Percentiles rank a stretch among this genome's conserved stretches.
Evolutionary conservation across 768 basidiomycete species (phyloP).

Genomic region (Hydnum rufescens): DNA sequence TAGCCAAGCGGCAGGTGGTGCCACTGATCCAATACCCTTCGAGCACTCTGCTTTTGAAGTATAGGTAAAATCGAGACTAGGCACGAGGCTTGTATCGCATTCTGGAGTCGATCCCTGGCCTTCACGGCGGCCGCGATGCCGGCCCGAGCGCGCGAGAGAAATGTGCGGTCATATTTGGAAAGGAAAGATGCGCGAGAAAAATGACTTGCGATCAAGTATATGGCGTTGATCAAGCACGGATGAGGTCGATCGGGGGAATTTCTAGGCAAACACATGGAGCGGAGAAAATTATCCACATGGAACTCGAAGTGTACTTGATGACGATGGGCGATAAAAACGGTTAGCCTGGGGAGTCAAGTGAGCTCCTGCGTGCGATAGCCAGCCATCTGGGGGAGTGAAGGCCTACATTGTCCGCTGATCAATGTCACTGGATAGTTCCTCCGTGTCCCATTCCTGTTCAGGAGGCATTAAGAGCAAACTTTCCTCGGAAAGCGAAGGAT

Average conservation of each 20-base stretch:
- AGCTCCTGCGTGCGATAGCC: too few relatives aligned
- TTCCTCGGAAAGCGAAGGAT: not conserved
- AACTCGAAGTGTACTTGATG: not conserved
- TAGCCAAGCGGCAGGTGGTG: constrained; percentile 1
- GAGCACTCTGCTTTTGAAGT: constrained; percentile 4
- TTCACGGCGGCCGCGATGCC: constrained; percentile 4
- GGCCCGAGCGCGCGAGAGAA: constrained; percentile 3
- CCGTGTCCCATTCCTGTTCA: not conserved
- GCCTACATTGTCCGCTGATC: not conserved
- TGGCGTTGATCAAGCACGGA: constrained; percentile 9
- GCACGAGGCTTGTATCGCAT: constrained; percentile 8
- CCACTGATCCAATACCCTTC: constrained; percentile 9
- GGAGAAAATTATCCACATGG: not conserved
- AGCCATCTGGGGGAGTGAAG: not conserved
- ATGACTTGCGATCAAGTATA: constrained; percentile 10
- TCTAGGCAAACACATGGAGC: not conserved
- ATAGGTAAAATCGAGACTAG: constrained; percentile 8
- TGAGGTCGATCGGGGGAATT: constrained; percentile 6
- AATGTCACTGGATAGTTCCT: not conserved
- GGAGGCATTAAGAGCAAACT: not conserved
- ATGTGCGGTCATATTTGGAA: constrained; percentile 1
- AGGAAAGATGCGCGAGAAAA: constrained; percentile 5
- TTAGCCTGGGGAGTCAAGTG: not conserved
- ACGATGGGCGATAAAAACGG: not conserved
- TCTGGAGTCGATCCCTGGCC: not conserved